Evolutionary conservation across 202 grass and related monocot genomes (phyloP), one percentile per base, ranked within the genome.

Genomic region (Panicum virgatum): DNA sequence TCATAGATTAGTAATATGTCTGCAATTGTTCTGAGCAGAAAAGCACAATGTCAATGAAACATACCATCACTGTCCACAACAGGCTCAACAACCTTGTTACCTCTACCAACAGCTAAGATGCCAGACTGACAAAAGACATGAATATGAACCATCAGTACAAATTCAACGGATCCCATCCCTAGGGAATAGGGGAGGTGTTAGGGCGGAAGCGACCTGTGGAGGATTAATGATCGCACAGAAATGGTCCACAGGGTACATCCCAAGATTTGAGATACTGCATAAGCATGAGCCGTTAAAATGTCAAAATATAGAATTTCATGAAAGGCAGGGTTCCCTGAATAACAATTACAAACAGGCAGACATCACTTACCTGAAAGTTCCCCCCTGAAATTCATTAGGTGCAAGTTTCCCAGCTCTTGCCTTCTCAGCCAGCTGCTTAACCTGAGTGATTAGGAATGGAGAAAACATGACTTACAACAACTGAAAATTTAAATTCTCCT

Each of bases 161-260:
- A 47, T 73, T 83, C 9, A 0, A 75, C 74, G 26, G 62, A 68
- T 69, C 44, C 2, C 53, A 37, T 72, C 63, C 45, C 15, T 5
- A 44, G 45, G 10, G 30, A 69, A 48, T 63, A 60, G 14, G 56
- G 68, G 75, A 32, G 5, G 13, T 29, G 54, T 58, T 66, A 66
- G 34, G 10, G 44, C 36, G 42, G 12, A 18, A 77, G 18, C 2
- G 23, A 82, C 96, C 96, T 99, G 96, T 76, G 96, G 96, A 83
- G 96, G 96, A 88, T 99, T 96, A 85, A 96, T 98, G 77, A 98
- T 96, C 69, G 92, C 92, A 88, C 90, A 98, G 75, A 98, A 98
- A 80, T 95, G 67, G 87, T 98, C 96, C 59, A 98, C 90, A 0
- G 96, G 96, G 85, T 86, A 94, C 92, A 99, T 99, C 65, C 96